Evolutionary conservation across 805 yeast species (phyloP).

Genomic region (Jamesozyma spencerorum): DNA sequence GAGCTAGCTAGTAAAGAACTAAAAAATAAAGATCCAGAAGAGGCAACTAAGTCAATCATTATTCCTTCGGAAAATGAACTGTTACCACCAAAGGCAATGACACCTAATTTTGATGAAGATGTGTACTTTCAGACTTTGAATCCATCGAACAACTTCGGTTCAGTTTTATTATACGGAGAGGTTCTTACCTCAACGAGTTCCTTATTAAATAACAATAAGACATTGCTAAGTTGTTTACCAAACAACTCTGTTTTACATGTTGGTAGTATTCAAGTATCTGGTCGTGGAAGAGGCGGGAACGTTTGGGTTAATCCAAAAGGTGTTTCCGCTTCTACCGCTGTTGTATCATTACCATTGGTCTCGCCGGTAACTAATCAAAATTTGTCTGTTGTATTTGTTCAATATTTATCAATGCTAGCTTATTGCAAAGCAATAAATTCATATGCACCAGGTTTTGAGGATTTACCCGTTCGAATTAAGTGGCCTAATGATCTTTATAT

Average conservation of each 20-base stretch:
- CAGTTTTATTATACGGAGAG: conserved; percentile 66
- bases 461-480: conserved; percentile 71
- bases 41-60: conserved; percentile 45
- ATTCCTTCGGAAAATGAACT: conserved; percentile 33
- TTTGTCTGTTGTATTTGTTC: conserved; percentile 70
- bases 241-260: conserved; percentile 29
- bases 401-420: conserved; percentile 77
- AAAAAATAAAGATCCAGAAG: conserved; percentile 42
- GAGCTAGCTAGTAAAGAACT: conserved; percentile 8
- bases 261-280: conserved; percentile 81
- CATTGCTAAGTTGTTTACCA: conserved; percentile 43
- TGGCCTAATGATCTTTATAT: conserved; percentile 97
- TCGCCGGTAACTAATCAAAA: conserved; percentile 39
- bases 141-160: conserved; percentile 43
- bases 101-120: conserved; percentile 66
- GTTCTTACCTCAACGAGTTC: conserved; percentile 83
- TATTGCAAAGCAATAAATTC: conserved; percentile 64
- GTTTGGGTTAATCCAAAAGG: conserved; percentile 94
- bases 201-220: conserved; percentile 63
- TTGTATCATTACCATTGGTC: conserved; percentile 41
- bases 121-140: conserved; percentile 39
- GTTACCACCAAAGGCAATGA: conserved; percentile 42
- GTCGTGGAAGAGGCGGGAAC: conserved; percentile 91
- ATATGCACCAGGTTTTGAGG: conserved; percentile 55
- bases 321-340: conserved; percentile 71